These are phyloP conservation scores for Chrysoporthe austroafricana DNA, from an alignment of 2,329 filamentous ascomycete genomes.

Conservation along the genomic window DNA sequence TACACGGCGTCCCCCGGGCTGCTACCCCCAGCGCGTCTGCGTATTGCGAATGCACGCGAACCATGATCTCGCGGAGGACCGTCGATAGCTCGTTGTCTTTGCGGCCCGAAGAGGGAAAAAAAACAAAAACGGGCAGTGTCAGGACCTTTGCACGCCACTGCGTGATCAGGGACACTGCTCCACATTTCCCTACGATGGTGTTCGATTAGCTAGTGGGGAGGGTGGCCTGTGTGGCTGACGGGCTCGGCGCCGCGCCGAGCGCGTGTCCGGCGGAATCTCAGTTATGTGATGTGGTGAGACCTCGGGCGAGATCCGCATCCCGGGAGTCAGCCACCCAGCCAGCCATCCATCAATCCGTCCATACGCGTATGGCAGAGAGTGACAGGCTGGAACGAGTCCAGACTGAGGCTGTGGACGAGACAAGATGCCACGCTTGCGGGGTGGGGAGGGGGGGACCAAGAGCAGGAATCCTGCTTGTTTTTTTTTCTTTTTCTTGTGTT, in stretches of 20 bases:
- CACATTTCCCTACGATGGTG: not conserved
- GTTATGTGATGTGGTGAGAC: not conserved
- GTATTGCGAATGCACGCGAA: too few relatives aligned
- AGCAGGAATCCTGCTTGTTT: not conserved
- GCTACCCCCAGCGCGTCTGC: too few relatives aligned
- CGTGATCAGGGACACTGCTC: not conserved
- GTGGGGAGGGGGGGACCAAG: too few relatives aligned
- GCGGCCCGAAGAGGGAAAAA: too few relatives aligned
- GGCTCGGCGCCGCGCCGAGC: not conserved
- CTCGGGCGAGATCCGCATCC: not conserved
- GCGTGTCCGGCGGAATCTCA: not conserved
- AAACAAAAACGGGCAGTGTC: too few relatives aligned
- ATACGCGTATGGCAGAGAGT: too few relatives aligned
- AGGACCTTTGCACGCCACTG: not conserved
- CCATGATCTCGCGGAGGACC: too few relatives aligned
- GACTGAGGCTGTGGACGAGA: not conserved
- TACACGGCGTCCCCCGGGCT: too few relatives aligned
- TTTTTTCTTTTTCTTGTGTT: not conserved
- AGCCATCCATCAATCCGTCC: not conserved
- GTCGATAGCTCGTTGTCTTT: too few relatives aligned
- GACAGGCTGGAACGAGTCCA: not conserved
- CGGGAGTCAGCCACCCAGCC: not conserved
- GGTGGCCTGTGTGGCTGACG: not conserved
- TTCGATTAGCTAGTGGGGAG: not conserved
- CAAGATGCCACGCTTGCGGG: not conserved